A percentile compares a stretch with the other conserved stretches of the same genome.
phyloP scores from a whole-genome alignment of 352 stramenopile species.

The Globisporangium solare region DNA sequence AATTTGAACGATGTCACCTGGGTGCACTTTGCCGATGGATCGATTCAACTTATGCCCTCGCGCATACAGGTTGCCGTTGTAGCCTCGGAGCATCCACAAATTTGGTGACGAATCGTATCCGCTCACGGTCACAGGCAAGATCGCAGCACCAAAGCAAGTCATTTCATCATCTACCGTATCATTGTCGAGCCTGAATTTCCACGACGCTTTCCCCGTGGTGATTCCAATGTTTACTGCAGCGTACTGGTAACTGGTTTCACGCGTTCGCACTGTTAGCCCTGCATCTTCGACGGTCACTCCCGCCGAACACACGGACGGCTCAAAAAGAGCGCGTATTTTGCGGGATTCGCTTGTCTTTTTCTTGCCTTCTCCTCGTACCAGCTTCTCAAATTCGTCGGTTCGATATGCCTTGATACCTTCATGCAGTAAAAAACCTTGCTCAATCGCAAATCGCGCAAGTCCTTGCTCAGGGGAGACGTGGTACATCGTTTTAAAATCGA shows the following conservation, averaged over 20 bases:
- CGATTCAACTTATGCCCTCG: conserved; percentile 82
- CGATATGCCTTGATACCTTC: conserved; percentile 45
- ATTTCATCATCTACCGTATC: conserved; percentile 90
- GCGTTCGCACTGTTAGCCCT: conserved; percentile 64
- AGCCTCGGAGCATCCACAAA: conserved; percentile 90
- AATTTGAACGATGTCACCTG: conserved; percentile 83
- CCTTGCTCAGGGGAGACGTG: conserved; percentile 8
- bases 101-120: conserved; percentile 89
- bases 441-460: conserved; percentile 35
- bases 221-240: conserved; percentile 79
- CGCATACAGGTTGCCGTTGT: conserved; percentile 90
- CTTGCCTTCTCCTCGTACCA: conserved; percentile 30
- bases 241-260: conserved; percentile 88
- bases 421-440: conserved; percentile 38
- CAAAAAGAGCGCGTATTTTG: conserved; percentile 73
- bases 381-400: conserved; percentile 32
- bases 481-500: conserved; percentile 25
- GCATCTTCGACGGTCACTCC: conserved; percentile 78
- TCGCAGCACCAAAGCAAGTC: conserved; percentile 89
- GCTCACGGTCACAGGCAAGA: conserved; percentile 82
- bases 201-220: conserved; percentile 71
- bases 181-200: conserved; percentile 85
- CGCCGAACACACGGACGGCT: conserved; percentile 69
- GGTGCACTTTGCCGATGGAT: conserved; percentile 86
- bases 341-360: conserved; percentile 52